Evolutionary conservation across 2,329 filamentous ascomycete species (phyloP), one percentile per base, ranked within the genome.

Genomic region (Pestalotiopsis sp.): DNA sequence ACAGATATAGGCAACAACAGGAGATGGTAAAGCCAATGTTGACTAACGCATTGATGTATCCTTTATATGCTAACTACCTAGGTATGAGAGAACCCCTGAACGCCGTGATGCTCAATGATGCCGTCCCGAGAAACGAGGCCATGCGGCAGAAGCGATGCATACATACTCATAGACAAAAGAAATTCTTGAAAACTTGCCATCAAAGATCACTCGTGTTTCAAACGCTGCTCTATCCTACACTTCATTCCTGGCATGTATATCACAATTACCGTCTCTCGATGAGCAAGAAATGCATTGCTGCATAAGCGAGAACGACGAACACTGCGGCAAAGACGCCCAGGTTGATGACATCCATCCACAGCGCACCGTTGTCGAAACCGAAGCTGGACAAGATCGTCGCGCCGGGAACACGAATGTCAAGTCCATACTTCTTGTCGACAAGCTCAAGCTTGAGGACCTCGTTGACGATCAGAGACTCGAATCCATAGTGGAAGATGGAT

Each of bases 401-500:
- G 41, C 96, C 96, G 0, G 96, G 96, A 0, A 99, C 94, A 66
- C 96, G 95, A 71, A 99, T 99, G 76, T 98, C 94, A 4, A 99
- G 88, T 5, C 96, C 96, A 72, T 97, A 98, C 81, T 98, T 97
- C 80, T 96, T 92, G 79, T 99, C 96, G 57, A 97, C 89, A 31
- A 99, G 87, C 0, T 93, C 95, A 58, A 99, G 85, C 75, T 94
- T 93, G 31, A 94, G 91, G 61, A 98, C 97, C 83, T 99, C 96
- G 77, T 98, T 99, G 74, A 99, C 96, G 71, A 98, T 97, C 14
- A 99, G 87, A 2, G 93, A 93, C 84, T 99, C 96, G 75, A 98
- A 98, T 4, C 92, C 95, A 78, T 97, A 99, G 79, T 99, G 96
- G 87, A 99, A 99, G 71, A 99, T 99, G 1, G 95, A 98, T 9